phyloP scores from a whole-genome alignment of 129 eudicot species.

The Lonicera japonica region DNA sequence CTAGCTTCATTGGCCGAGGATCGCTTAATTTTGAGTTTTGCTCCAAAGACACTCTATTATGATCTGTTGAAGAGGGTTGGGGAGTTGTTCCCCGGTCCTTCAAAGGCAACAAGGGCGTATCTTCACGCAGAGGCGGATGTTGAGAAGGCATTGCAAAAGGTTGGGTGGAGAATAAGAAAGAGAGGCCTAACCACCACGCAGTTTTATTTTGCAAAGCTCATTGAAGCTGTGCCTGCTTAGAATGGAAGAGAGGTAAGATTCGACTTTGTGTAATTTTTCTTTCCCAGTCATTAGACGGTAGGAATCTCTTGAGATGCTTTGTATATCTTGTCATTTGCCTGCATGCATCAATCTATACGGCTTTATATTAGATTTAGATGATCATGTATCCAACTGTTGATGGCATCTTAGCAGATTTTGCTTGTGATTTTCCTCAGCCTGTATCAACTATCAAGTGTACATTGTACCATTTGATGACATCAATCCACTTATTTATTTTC shows the following conservation, averaged over 20 bases:
- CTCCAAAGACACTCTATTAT: slow-evolving; percentile 86
- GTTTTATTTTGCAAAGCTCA: slow-evolving; percentile 72
- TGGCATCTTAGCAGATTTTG: slow-evolving; percentile 8
- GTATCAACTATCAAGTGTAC: slow-evolving; percentile 9
- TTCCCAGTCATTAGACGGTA: neutral
- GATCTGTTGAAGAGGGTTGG: slow-evolving; percentile 80
- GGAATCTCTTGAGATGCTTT: slow-evolving; percentile 9
- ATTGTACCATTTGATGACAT: neutral
- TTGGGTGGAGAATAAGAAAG: slow-evolving; percentile 89
- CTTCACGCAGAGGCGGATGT: slow-evolving; percentile 96
- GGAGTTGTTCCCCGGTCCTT: slow-evolving; percentile 96
- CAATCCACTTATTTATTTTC: neutral
- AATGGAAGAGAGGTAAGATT: slow-evolving; percentile 29
- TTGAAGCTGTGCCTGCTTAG: slow-evolving; percentile 89
- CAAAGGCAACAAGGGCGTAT: slow-evolving; percentile 96
- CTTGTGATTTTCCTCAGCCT: neutral
- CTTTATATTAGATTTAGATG: slow-evolving; percentile 27
- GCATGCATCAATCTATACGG: slow-evolving; percentile 10
- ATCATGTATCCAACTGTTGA: slow-evolving; percentile 3
- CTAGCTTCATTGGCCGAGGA: slow-evolving; percentile 90
- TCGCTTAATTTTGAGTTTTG: slow-evolving; percentile 81
- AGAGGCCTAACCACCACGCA: slow-evolving; percentile 85
- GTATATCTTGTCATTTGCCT: slow-evolving; percentile 10
- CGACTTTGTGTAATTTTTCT: slow-evolving; percentile 10
- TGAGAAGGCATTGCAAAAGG: slow-evolving; percentile 78